These are phyloP conservation scores for Aschersonia sp. DNA, from an alignment of 2,329 filamentous ascomycete genomes.

Conservation along the genomic window DNA sequence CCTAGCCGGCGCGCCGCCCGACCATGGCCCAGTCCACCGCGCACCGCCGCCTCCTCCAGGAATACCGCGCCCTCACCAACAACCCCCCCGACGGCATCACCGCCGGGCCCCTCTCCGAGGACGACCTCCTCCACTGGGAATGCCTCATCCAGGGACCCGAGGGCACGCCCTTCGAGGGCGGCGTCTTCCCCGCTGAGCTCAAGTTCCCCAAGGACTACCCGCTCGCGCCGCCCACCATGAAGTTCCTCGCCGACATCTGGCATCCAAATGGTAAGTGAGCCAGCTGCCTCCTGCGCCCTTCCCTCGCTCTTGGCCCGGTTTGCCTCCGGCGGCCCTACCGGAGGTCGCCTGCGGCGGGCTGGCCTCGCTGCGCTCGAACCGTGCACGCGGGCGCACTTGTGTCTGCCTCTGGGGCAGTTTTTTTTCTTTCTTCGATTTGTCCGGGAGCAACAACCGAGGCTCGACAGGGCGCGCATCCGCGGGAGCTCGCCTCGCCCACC, in stretches of 20 bases:
- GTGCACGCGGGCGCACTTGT: too few species aligned
- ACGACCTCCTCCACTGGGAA: conserved; percentile 94
- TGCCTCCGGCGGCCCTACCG: background rate
- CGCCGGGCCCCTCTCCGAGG: conserved; percentile 81
- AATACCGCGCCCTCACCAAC: conserved; percentile 87
- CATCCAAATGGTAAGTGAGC: conserved; percentile 71
- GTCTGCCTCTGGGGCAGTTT: too few species aligned
- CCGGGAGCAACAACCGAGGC: background rate
- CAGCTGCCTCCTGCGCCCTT: background rate
- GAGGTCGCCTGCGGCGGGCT: too few species aligned
- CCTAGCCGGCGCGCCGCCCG: conserved; percentile 1
- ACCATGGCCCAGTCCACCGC: conserved; percentile 46
- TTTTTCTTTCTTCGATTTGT: too few species aligned
- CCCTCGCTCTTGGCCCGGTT: background rate
- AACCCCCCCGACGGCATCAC: conserved; percentile 97
- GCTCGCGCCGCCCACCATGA: conserved; percentile 91
- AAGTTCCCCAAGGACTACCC: conserved; percentile 95
- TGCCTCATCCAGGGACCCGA: conserved; percentile 91
- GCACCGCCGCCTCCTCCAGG: conserved; percentile 76
- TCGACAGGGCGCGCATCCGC: too few species aligned
- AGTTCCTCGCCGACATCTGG: conserved; percentile 86
- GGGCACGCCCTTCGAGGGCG: conserved; percentile 89
- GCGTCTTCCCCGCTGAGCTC: conserved; percentile 87
- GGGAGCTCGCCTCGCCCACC: too few species aligned
- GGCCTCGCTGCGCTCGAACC: too few species aligned